Evolutionary conservation across 1,139 yeast genomes (phyloP).

Genomic region (Yamadazyma epiphylla): DNA sequence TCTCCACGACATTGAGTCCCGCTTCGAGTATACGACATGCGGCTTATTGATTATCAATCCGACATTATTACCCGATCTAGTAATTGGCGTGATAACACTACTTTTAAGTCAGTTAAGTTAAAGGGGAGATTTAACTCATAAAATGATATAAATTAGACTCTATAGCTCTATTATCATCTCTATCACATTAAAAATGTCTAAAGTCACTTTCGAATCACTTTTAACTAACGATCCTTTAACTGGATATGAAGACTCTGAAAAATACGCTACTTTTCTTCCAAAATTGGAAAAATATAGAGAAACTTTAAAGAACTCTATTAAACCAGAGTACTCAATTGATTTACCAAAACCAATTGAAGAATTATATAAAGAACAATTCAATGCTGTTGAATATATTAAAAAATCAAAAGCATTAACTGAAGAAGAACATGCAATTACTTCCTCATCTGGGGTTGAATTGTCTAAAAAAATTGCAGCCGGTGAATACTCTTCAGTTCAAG

Average conservation of each 20-base stretch:
- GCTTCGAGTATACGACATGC: too few species aligned
- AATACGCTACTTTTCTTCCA: slow-evolving; percentile 38
- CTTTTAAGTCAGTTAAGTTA: too few species aligned
- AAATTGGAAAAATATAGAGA: slow-evolving; percentile 25
- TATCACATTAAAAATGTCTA: too few species aligned
- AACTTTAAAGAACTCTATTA: slow-evolving; percentile 32
- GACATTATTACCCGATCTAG: too few species aligned
- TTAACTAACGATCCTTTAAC: slow-evolving; percentile 30
- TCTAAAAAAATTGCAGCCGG: slow-evolving; percentile 14
- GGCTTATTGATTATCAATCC: too few species aligned
- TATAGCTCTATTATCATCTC: too few species aligned
- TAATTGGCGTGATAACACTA: too few species aligned
- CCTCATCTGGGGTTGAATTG: not conserved
- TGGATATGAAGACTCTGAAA: slow-evolving; percentile 35
- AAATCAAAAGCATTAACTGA: slow-evolving; percentile 37
- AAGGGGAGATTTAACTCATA: too few species aligned
- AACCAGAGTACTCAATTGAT: slow-evolving; percentile 36
- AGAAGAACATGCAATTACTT: slow-evolving; percentile 5
- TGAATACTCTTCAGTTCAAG: slow-evolving; percentile 35
- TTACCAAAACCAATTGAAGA: slow-evolving; percentile 33
- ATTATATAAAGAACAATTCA: slow-evolving; percentile 36
- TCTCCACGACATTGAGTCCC: too few species aligned
- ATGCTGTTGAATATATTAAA: slow-evolving; percentile 37
- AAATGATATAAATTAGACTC: too few species aligned
- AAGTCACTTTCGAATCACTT: slow-evolving; percentile 17